These are phyloP conservation scores for Lentinula edodes DNA, from an alignment of 768 basidiomycete genomes.

Conservation along the genomic window DNA sequence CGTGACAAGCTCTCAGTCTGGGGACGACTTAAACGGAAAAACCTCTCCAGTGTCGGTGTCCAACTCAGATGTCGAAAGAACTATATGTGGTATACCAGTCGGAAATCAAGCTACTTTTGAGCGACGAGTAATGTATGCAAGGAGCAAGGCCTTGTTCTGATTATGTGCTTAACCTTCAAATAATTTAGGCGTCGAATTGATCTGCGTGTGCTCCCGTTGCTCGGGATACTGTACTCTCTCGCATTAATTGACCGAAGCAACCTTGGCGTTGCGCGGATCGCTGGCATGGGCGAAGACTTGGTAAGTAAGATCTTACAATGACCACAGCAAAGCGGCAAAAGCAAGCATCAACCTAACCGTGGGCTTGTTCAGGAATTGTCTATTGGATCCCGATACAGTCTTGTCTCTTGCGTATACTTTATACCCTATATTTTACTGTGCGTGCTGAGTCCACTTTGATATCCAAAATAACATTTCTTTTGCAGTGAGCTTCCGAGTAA, in stretches of 20 bases:
- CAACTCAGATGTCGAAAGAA: neutral
- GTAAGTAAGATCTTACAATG: slow-evolving; percentile 12
- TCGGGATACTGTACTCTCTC: slow-evolving; percentile 28
- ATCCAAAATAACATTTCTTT: neutral
- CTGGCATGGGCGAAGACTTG: slow-evolving; percentile 31
- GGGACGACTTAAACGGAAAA: neutral
- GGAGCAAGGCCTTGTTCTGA: neutral
- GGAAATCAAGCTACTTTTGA: neutral
- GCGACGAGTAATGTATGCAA: slow-evolving; percentile 4
- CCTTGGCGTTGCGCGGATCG: slow-evolving; percentile 27
- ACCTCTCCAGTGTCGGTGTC: neutral
- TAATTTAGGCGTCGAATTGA: slow-evolving; percentile 24
- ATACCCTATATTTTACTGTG: slow-evolving; percentile 12
- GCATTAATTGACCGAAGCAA: slow-evolving; percentile 30
- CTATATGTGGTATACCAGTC: neutral
- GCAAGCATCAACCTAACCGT: neutral
- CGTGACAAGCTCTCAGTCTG: neutral
- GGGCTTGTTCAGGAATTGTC: slow-evolving; percentile 4
- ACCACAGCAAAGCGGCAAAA: neutral
- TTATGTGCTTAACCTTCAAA: neutral
- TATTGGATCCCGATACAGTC: slow-evolving; percentile 9
- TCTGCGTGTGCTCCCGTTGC: slow-evolving; percentile 28
- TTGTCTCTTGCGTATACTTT: slow-evolving; percentile 14
- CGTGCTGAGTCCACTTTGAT: neutral
- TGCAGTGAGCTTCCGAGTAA: slow-evolving; percentile 11